Conservation (phyloP, 208 protist species). For the Trypanosomatidae sp. region DNA sequence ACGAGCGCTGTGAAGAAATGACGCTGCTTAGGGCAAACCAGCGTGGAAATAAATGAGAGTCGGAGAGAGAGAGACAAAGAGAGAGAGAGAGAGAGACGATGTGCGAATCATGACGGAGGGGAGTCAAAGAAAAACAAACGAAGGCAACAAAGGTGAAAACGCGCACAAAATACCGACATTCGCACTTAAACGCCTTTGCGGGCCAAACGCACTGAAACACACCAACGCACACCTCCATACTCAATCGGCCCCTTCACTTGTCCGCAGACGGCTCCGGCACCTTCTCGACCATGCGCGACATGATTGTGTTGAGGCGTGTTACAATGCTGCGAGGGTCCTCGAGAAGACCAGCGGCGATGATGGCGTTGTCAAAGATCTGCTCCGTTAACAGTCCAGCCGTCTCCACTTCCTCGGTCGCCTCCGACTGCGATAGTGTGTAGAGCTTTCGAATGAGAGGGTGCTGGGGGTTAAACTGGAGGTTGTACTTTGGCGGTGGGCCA, state of each 20-base stretch:
- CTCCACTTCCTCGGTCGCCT: constrained; percentile 73
- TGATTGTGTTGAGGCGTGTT: constrained; percentile 86
- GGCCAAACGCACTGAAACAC: background rate
- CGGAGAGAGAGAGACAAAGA: background rate
- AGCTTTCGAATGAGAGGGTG: constrained; percentile 92
- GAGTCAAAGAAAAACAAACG: background rate
- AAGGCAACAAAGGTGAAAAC: background rate
- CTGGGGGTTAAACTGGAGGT: constrained; percentile 92
- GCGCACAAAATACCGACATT: background rate
- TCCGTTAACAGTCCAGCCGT: constrained; percentile 85
- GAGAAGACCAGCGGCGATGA: constrained; percentile 91
- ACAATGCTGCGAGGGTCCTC: constrained; percentile 93
- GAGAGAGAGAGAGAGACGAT: background rate
- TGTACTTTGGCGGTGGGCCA: constrained; percentile 90
- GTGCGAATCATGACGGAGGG: background rate
- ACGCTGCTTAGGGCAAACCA: background rate
- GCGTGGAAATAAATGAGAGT: background rate
- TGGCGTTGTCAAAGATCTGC: constrained; percentile 94
- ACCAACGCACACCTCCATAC: background rate
- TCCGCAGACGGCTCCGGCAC: constrained; percentile 84
- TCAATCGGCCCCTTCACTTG: constrained; percentile 35
- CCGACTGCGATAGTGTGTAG: constrained; percentile 84
- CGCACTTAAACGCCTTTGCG: background rate
- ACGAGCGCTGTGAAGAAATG: background rate
- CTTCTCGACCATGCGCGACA: constrained; percentile 90